Percentiles rank a stretch among this genome's conserved stretches.
Conservation (phyloP, 345 rosid species). For the Eucalyptus victrix region DNA sequence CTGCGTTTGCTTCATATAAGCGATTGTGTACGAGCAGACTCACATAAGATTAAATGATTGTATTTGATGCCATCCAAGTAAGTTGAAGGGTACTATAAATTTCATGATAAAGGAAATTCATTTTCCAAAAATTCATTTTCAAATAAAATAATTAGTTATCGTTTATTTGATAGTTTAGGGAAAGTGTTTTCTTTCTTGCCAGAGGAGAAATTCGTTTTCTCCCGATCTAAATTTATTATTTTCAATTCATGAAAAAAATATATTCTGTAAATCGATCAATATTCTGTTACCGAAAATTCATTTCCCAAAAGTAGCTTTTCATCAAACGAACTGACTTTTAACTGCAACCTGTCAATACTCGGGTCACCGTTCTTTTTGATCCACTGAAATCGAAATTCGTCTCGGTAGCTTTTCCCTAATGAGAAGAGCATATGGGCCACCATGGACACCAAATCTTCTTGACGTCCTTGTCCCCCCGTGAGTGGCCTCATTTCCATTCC, state of each 20-base stretch:
- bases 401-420: background rate
- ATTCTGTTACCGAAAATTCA: rapidly evolving
- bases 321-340: background rate
- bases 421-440: background rate
- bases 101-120: background rate
- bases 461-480: background rate
- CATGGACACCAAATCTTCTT: background rate
- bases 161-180: background rate
- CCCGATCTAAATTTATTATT: background rate
- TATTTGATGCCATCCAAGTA: background rate
- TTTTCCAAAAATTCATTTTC: background rate
- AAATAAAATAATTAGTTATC: background rate
- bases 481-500: background rate
- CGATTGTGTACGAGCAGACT: background rate
- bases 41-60: background rate
- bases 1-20: background rate
- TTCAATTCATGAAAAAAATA: background rate
- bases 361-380: background rate
- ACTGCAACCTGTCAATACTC: background rate
- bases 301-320: background rate
- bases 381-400: background rate
- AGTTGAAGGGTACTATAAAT: background rate
- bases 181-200: background rate
- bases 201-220: background rate
- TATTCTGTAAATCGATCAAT: background rate